Evolutionary conservation across 2,329 filamentous ascomycete species (phyloP).

Genomic region (Sclerotinia glacialis): DNA sequence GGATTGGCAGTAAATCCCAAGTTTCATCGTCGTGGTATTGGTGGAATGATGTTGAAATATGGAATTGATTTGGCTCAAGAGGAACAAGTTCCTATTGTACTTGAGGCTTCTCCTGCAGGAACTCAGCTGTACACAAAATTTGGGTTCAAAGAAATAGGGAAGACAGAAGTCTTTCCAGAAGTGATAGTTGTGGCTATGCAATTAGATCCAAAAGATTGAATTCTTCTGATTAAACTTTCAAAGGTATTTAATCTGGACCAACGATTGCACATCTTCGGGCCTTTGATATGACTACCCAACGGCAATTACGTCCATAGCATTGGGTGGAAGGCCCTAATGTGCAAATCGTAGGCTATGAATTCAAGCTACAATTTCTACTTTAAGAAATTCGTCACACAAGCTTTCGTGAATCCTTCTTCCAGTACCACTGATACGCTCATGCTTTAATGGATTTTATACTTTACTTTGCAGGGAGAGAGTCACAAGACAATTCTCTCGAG

Average conservation of each 20-base stretch:
- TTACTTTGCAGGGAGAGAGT: neutral
- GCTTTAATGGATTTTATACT: neutral
- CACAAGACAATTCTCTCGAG: neutral
- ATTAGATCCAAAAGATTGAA: constrained; percentile 7
- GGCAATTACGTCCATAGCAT: no score
- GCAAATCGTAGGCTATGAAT: neutral
- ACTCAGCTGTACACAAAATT: constrained; percentile 17
- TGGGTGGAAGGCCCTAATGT: neutral
- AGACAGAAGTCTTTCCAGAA: constrained; percentile 3
- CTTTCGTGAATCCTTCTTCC: neutral
- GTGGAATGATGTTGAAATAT: constrained; percentile 17
- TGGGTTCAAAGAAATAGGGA: constrained; percentile 9
- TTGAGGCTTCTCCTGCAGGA: constrained; percentile 14
- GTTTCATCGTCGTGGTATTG: constrained; percentile 18
- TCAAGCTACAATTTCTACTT: neutral
- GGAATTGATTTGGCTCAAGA: constrained; percentile 16
- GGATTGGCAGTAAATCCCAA: constrained; percentile 5
- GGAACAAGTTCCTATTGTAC: constrained; percentile 16
- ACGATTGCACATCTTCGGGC: neutral
- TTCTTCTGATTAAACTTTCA: neutral
- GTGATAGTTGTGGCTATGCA: constrained; percentile 14
- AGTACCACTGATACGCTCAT: neutral
- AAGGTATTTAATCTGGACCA: neutral
- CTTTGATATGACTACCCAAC: neutral
- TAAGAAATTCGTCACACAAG: neutral